Base-by-base conservation (phyloP, 257 asterid species). In the Misopates orontium region DNA sequence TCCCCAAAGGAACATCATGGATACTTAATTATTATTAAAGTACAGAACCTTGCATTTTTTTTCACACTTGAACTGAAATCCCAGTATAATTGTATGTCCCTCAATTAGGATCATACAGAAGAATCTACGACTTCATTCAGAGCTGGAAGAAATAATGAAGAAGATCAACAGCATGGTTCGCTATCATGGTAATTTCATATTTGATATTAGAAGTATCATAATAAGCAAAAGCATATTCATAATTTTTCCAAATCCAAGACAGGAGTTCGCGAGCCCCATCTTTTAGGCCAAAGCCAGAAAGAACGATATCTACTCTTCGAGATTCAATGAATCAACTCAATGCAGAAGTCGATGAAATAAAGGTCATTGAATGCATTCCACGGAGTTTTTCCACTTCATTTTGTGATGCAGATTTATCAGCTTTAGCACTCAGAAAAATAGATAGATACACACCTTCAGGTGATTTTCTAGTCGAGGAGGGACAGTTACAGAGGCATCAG, bases 351-450 rank as follows among this genome's bases (percentile, higher is more conserved):
- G 39, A 69, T 28, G 64, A 67, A 68, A 73, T 60, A 41, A 68
- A 65, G 60, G 71, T 42, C 52, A 59, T 41, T 19, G 74, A 83
- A 22, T 78, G 79, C 61, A 62, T 82, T 63, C 72, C 92, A 39
- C 65, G 78, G 73, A 77, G 88, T 59, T 71, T 82, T 68, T 74
- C 97, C 22, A 32, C 81, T 21, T 79, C 86, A 31, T 70, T 72
- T 17, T 74, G 66, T 39, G 75, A 57, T 31, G 54, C 47, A 10
- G 71, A 82, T 49, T 18, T 68, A 17, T 73, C 82, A 8, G 56
- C 76, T 53, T 55, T 56, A 66, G 74, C 78, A 66, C 58, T 67
- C 59, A 57, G 62, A 60, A 51, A 69, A 65, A 25, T 23, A 25
- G 74, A 72, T 18, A 60, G 69, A 6, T 54, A 68, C 50, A 21